Conservation (phyloP, 352 stramenopile genomes). For the Phytophthora quininea region DNA sequence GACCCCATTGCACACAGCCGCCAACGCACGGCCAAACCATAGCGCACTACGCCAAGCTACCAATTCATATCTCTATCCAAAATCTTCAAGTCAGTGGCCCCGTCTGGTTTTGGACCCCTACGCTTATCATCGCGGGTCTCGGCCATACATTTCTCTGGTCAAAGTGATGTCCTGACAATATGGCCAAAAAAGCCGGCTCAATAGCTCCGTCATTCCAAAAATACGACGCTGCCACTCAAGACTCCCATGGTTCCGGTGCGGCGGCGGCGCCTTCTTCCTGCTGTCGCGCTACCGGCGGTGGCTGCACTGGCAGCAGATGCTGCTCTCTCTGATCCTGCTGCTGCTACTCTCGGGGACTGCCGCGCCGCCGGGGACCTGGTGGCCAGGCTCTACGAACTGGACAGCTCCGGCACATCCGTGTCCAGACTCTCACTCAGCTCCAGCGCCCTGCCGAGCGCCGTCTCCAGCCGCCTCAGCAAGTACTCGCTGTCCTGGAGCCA, state of each 20-base stretch:
- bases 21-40: no score
- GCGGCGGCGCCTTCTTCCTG: conserved; percentile 37
- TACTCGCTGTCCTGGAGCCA: conserved; percentile 40
- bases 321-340: conserved; percentile 19
- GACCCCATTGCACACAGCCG: no score
- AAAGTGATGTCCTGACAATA: conserved; percentile 15
- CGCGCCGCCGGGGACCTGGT: conserved; percentile 55
- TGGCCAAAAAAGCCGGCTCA: conserved; percentile 22
- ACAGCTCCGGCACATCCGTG: conserved; percentile 29
- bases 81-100: neutral
- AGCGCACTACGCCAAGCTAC: neutral
- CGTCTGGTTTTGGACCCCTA: no score
- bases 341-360: conserved; percentile 11
- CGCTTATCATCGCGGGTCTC: neutral
- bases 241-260: conserved; percentile 34
- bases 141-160: neutral
- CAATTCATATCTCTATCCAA: neutral
- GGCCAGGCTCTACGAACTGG: conserved; percentile 51
- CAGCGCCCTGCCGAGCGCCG: conserved; percentile 36
- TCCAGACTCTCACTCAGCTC: conserved; percentile 42
- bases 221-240: conserved; percentile 34
- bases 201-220: conserved; percentile 17
- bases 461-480: conserved; percentile 36
- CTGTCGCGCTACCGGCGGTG: conserved; percentile 26
- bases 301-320: neutral